Percentiles rank a stretch among this genome's conserved stretches.
These are phyloP conservation scores for Brassica incana DNA, from an alignment of 345 rosid genomes.

Conservation along the genomic window DNA sequence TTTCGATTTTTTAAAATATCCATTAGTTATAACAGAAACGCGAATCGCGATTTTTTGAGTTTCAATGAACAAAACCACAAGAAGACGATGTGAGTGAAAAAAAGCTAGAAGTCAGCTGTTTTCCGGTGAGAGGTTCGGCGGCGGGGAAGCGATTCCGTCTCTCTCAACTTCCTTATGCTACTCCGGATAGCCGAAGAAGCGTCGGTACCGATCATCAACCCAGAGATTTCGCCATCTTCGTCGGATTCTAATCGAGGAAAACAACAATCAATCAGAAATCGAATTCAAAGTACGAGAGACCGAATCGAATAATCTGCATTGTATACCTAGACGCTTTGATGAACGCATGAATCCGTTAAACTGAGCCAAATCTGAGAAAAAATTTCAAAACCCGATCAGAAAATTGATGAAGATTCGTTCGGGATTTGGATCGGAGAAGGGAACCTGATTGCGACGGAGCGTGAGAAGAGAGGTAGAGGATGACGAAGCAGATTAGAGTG, in stretches of 20 bases:
- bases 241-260: constrained; percentile 30
- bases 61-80: constrained; percentile 34
- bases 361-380: constrained; percentile 71
- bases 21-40: constrained; percentile 29
- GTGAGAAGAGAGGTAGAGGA: constrained; percentile 84
- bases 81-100: neutral
- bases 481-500: constrained; percentile 72
- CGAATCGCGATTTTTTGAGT: constrained; percentile 11
- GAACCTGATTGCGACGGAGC: constrained; percentile 75
- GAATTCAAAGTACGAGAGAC: neutral
- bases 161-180: constrained; percentile 71
- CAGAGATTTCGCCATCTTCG: constrained; percentile 41
- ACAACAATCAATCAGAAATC: neutral
- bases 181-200: constrained; percentile 54
- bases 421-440: constrained; percentile 9
- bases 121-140: constrained; percentile 56
- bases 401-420: neutral
- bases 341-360: constrained; percentile 61
- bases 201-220: constrained; percentile 46
- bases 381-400: neutral
- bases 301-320: constrained; percentile 44
- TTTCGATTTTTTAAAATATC: neutral
- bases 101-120: constrained; percentile 60
- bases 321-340: constrained; percentile 54
- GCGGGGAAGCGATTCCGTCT: constrained; percentile 48